Conservation (phyloP, 2,329 filamentous ascomycete genomes). For the Venturia asperata region DNA sequence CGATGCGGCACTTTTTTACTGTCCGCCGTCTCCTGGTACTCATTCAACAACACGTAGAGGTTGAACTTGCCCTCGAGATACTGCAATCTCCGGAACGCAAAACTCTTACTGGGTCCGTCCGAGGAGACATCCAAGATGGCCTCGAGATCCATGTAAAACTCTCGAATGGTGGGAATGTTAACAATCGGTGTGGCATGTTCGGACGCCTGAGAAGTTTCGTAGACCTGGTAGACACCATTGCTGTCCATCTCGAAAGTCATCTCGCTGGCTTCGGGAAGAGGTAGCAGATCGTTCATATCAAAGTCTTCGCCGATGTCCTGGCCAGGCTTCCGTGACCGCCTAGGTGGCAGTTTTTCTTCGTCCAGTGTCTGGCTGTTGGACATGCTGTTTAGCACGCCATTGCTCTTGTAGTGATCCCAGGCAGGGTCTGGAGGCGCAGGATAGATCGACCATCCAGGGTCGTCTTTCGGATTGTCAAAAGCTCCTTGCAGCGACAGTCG, state of each 20-base stretch:
- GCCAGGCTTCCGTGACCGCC: constrained; percentile 63
- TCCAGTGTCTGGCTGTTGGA: constrained; percentile 33
- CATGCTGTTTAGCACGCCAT: constrained; percentile 26
- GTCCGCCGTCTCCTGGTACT: constrained; percentile 96
- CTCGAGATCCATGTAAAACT: constrained; percentile 95
- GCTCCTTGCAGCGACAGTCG: constrained; percentile 73
- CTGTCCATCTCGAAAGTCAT: constrained; percentile 74
- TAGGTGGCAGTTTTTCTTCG: constrained; percentile 26
- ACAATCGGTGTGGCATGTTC: constrained; percentile 64
- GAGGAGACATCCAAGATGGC: constrained; percentile 81
- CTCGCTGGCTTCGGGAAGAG: constrained; percentile 62
- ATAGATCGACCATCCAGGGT: constrained; percentile 77
- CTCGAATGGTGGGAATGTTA: constrained; percentile 80
- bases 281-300: constrained; percentile 67
- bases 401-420: constrained; percentile 61
- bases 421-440: constrained; percentile 85
- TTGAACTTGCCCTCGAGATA: constrained; percentile 98
- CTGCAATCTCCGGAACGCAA: constrained; percentile 87
- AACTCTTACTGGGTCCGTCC: constrained; percentile 93
- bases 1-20: constrained; percentile 95
- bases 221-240: constrained; percentile 87
- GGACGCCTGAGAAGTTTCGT: constrained; percentile 52
- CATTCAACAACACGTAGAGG: constrained; percentile 84
- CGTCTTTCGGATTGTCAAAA: constrained; percentile 81
- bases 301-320: constrained; percentile 92